A percentile compares a stretch with the other conserved stretches of the same genome.
These are phyloP conservation scores for Chamaecrista fasciculata DNA, from an alignment of 306 rosid genomes.

Conservation along the genomic window DNA sequence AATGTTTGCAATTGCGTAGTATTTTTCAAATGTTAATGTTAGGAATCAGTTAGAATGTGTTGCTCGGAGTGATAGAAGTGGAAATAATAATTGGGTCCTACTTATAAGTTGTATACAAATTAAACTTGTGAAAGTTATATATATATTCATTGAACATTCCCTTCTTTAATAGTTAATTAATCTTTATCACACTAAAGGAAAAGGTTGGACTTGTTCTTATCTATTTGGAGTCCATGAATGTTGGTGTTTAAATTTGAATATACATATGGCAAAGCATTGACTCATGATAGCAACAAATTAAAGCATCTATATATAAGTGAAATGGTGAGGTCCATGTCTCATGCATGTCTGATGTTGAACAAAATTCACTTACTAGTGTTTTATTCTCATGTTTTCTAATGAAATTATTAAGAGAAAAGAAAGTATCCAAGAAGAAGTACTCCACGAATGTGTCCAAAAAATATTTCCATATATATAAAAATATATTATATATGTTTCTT, in stretches of 20 bases:
- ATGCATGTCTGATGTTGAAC: no score
- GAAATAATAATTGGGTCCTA: constrained; percentile 2
- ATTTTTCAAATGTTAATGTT: neutral
- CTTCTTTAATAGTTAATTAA: no score
- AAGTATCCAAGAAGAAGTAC: no score
- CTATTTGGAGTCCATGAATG: neutral
- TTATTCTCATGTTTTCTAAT: no score
- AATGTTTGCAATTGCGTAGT: no score
- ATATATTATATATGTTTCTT: no score
- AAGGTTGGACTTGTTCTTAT: neutral
- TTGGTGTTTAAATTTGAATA: neutral
- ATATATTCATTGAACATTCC: neutral
- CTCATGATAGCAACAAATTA: neutral
- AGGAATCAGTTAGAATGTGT: neutral
- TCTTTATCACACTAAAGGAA: neutral
- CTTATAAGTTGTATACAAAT: neutral
- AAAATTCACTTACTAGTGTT: no score
- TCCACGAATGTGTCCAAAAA: neutral
- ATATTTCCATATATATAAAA: no score
- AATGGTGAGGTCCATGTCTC: no score
- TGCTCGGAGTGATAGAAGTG: neutral
- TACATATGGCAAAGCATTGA: neutral
- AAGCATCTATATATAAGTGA: no score
- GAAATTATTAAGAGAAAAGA: no score
- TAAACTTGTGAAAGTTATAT: neutral